Evolutionary conservation across 768 basidiomycete species (phyloP).

Genomic region (Xerocomellus dryophilus): DNA sequence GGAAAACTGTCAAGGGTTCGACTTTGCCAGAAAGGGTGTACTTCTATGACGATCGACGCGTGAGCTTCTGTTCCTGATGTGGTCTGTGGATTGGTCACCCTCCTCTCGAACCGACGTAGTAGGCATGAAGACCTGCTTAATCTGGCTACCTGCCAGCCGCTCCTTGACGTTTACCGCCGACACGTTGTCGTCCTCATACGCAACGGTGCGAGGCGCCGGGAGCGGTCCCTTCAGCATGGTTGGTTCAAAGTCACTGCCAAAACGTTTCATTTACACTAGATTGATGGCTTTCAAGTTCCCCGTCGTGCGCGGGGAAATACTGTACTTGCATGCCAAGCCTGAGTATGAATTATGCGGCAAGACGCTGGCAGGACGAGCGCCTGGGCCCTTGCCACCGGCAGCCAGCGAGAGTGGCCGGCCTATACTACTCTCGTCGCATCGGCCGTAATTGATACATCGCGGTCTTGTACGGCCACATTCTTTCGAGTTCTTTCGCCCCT

Average conservation of each 20-base stretch:
- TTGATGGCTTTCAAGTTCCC: background rate
- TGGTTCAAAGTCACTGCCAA: background rate
- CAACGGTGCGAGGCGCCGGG: slow-evolving; percentile 1
- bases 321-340: slow-evolving; percentile 2
- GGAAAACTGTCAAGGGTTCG: slow-evolving; percentile 23
- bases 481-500: slow-evolving; percentile 28
- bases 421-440: slow-evolving; percentile 1
- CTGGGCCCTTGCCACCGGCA: no score
- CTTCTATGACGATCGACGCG: slow-evolving; percentile 28
- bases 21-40: slow-evolving; percentile 14
- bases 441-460: slow-evolving; percentile 17
- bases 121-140: slow-evolving; percentile 9
- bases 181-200: slow-evolving; percentile 18
- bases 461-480: slow-evolving; percentile 22
- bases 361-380: slow-evolving; percentile 18
- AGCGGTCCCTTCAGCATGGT: background rate
- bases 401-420: background rate
- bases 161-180: slow-evolving; percentile 23
- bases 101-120: slow-evolving; percentile 14
- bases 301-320: slow-evolving; percentile 4
- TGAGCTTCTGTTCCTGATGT: slow-evolving; percentile 28
- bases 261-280: slow-evolving; percentile 10
- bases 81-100: slow-evolving; percentile 6
- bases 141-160: background rate
- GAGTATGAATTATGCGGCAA: slow-evolving; percentile 5